These are phyloP conservation scores for Domatiomyces catenatus DNA, from an alignment of 2,329 filamentous ascomycete genomes.

Conservation along the genomic window DNA sequence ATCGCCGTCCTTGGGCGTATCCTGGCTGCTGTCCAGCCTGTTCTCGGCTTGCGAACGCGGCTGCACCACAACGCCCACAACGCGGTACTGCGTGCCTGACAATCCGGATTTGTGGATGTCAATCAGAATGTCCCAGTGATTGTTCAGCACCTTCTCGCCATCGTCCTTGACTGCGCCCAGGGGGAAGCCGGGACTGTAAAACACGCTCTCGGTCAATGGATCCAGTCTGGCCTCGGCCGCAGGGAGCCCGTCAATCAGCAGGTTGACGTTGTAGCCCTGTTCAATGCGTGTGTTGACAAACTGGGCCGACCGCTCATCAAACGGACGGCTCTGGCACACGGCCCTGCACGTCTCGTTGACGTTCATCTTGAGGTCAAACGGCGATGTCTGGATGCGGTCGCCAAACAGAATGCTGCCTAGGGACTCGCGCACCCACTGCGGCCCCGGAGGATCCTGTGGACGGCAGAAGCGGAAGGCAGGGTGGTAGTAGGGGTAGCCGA, in stretches of 20 bases:
- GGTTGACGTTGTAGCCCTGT: constrained; percentile 83
- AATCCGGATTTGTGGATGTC: constrained; percentile 66
- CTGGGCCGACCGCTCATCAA: constrained; percentile 48
- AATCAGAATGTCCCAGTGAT: constrained; percentile 87
- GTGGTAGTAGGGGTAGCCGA: constrained; percentile 94
- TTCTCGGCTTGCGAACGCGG: constrained; percentile 55
- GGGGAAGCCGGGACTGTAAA: constrained; percentile 84
- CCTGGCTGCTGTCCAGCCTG: constrained; percentile 18
- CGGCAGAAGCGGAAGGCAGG: constrained; percentile 74
- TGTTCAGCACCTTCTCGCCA: constrained; percentile 55
- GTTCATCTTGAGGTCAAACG: constrained; percentile 76
- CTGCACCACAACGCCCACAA: constrained; percentile 82
- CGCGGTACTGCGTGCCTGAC: constrained; percentile 55
- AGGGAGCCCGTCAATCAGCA: constrained; percentile 86
- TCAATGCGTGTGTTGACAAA: constrained; percentile 74
- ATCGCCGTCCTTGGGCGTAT: constrained; percentile 35
- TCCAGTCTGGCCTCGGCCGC: constrained; percentile 74
- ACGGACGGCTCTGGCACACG: constrained; percentile 55
- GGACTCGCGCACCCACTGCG: constrained; percentile 69
- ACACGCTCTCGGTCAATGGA: constrained; percentile 57
- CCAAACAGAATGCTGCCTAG: constrained; percentile 94
- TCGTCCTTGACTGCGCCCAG: constrained; percentile 47
- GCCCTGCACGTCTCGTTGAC: constrained; percentile 75
- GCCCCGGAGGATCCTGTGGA: constrained; percentile 48
- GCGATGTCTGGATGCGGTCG: constrained; percentile 92